Percentiles rank a stretch among this genome's conserved stretches.
phyloP scores from a whole-genome alignment of 768 basidiomycete species.

The Suillus lakei region DNA sequence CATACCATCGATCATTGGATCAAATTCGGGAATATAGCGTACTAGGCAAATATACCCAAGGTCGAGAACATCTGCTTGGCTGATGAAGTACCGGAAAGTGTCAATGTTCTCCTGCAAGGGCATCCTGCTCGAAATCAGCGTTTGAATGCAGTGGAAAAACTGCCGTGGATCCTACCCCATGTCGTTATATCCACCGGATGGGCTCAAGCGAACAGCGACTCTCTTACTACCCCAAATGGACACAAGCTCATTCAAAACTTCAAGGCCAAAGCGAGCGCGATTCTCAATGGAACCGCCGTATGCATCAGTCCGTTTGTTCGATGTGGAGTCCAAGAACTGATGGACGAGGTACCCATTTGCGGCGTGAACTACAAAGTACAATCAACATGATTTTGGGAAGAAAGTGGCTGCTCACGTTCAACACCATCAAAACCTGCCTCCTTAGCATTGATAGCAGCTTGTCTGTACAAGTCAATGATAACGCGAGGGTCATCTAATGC shows the following conservation, averaged over 20 bases:
- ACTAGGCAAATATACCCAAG: constrained; percentile 31
- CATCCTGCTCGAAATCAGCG: constrained; percentile 36
- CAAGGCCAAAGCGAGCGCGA: constrained; percentile 55
- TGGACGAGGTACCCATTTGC: constrained; percentile 50
- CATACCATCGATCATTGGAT: constrained; percentile 30
- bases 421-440: constrained; percentile 63
- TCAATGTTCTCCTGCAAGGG: constrained; percentile 48
- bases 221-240: constrained; percentile 47
- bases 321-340: constrained; percentile 54
- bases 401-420: constrained; percentile 42
- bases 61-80: constrained; percentile 43
- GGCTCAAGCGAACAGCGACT: constrained; percentile 50
- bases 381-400: constrained; percentile 1
- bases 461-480: constrained; percentile 44
- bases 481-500: constrained; percentile 46
- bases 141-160: background rate
- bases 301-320: constrained; percentile 57
- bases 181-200: constrained; percentile 51
- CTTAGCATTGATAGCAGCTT: constrained; percentile 52
- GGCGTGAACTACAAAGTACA: constrained; percentile 43
- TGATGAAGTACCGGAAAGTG: constrained; percentile 46
- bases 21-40: constrained; percentile 20
- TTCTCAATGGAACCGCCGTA: constrained; percentile 67
- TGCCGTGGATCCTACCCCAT: constrained; percentile 36
- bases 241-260: constrained; percentile 49